Evolutionary conservation across 768 basidiomycete genomes (phyloP).

Genomic region (Mycena galopus): DNA sequence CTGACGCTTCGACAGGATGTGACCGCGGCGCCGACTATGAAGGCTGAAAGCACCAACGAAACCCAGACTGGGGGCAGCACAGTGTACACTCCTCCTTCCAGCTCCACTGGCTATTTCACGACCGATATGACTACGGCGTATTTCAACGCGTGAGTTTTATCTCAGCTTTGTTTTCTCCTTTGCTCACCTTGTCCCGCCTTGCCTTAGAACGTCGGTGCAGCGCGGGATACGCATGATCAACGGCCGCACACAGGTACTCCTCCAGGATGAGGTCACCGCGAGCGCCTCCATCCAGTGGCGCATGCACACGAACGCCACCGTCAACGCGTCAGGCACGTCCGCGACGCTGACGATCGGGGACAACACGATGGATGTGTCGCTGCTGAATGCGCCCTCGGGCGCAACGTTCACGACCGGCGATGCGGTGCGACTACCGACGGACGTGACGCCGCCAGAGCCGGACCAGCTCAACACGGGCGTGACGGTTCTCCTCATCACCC

Average conservation of each 20-base stretch:
- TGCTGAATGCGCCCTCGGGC: conserved; percentile 78
- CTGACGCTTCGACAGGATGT: conserved; percentile 64
- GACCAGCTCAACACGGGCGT: conserved; percentile 87
- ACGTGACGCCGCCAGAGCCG: conserved; percentile 69
- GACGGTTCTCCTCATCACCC: conserved; percentile 80
- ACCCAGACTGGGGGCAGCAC: conserved; percentile 90
- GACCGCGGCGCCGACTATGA: conserved; percentile 69
- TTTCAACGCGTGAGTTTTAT: conserved; percentile 69
- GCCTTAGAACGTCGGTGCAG: conserved; percentile 73
- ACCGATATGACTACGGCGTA: conserved; percentile 86
- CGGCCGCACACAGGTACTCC: conserved; percentile 84
- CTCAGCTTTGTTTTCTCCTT: conserved; percentile 2
- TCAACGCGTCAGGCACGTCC: conserved; percentile 66
- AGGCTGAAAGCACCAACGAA: conserved; percentile 65
- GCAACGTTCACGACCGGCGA: conserved; percentile 70
- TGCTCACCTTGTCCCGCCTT: too few relatives aligned
- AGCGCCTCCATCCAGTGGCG: conserved; percentile 82
- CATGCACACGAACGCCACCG: conserved; percentile 95
- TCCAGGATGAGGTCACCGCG: conserved; percentile 91
- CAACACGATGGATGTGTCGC: conserved; percentile 72
- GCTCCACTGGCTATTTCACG: conserved; percentile 86
- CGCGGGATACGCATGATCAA: conserved; percentile 92
- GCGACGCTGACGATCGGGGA: conserved; percentile 84
- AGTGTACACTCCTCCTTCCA: conserved; percentile 65
- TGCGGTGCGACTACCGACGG: conserved; percentile 69